Base-by-base conservation (phyloP, 2,329 filamentous ascomycete species). In the Fusarium incarnatum region DNA sequence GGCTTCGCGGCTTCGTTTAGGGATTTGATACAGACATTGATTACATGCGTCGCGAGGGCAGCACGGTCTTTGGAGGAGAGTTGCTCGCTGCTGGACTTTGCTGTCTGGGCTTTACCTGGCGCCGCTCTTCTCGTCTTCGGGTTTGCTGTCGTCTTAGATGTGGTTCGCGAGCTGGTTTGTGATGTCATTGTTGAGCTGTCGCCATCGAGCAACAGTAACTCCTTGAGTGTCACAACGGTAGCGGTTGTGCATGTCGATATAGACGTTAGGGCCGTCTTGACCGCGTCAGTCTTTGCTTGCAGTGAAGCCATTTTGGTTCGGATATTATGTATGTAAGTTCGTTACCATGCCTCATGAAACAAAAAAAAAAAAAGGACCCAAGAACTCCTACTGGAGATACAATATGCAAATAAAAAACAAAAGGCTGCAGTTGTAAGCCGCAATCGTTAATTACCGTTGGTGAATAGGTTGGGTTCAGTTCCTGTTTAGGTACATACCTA, bases 21-120 rank as follows among this genome's bases (percentile, higher is more conserved):
- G 12, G 87, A 84, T 74, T 92, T 94, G 41, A 94, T 83, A 2
- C 89, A 85, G 9, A 84, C 83, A 77, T 94, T 95, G 73, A 94
- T 88, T 37, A 93, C 84, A 66, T 94, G 88, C 0, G 92, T 93
- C 15, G 92, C 92, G 37, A 94, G 81, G 46, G 87, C 83, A 53
- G 89, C 89, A 77, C 86, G 88, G 61, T 93, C 91, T 72, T 79
- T 83, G 70, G 72, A 56, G 23, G 66, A 78, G 70, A 73, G 75
- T 68, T 64, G 76, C 71, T 70, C 78, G 68, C 64, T 58, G 28
- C 49, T 56, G 13, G 65, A 25, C 44, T 75, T 76, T 49, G 61
- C 34, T 28, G 53, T 28, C 18, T 60, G 48, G 6, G 68, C 20
- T 52, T 65, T 63, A 22, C 34, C 34, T 18, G 50, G 40, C n/a